A percentile compares a stretch with the other conserved stretches of the same genome.
Evolutionary conservation across 73 alveolate species (phyloP).

Genomic region (Blepharisma japonicum): DNA sequence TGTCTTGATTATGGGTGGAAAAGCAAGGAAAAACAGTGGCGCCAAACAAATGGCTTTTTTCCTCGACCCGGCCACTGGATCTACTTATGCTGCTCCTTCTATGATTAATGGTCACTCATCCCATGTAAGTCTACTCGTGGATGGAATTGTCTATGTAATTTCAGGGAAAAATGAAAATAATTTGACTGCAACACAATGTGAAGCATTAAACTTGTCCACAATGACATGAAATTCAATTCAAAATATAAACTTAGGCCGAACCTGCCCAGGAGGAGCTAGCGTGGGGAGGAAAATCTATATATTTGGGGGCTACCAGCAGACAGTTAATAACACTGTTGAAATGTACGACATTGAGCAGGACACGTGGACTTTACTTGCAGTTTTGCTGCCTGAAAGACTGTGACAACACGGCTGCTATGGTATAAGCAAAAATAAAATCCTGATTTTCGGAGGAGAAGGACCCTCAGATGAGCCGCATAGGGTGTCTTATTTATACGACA

Average conservation of each 20-base stretch:
- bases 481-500: neutral
- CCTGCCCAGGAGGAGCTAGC: neutral
- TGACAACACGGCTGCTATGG: neutral
- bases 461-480: neutral
- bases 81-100: neutral
- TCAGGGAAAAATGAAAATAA: conserved; percentile 24
- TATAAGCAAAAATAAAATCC: neutral
- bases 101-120: conserved; percentile 7
- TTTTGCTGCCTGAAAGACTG: neutral
- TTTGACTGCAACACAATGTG: neutral
- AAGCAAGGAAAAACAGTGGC: neutral
- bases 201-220: neutral
- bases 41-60: neutral
- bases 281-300: neutral
- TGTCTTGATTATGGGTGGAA: conserved; percentile 12
- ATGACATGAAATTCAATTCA: neutral
- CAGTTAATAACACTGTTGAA: neutral
- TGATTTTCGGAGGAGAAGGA: conserved; percentile 17
- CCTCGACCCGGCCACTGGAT: neutral
- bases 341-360: neutral
- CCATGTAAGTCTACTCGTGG: neutral
- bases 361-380: neutral
- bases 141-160: conserved; percentile 1
- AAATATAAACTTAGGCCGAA: neutral
- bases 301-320: conserved; percentile 1